phyloP scores from a whole-genome alignment of 2,329 filamentous ascomycete species.

The Phialemonium atrogriseum region DNA sequence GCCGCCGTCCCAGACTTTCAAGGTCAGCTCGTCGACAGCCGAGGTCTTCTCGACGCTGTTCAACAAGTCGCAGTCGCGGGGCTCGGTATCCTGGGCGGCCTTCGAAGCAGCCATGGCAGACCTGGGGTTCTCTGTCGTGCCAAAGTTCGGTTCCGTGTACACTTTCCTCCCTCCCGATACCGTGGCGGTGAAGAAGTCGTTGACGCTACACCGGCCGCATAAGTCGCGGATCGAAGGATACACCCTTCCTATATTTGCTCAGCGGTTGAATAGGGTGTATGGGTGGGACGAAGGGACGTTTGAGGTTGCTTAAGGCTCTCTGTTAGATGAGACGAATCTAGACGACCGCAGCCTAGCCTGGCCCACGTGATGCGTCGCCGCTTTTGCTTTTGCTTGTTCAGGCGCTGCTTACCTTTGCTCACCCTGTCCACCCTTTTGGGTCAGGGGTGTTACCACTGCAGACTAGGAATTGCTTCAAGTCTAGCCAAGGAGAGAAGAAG shows the following conservation, averaged over 20 bases:
- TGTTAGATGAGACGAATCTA: no score
- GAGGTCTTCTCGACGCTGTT: constrained; percentile 29
- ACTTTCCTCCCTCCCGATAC: constrained; percentile 25
- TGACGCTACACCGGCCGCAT: constrained; percentile 30
- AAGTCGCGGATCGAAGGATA: constrained; percentile 25
- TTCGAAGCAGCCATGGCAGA: constrained; percentile 34
- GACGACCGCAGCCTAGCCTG: no score
- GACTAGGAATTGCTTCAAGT: no score
- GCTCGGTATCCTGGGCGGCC: constrained; percentile 23
- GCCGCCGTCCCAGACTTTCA: constrained; percentile 14
- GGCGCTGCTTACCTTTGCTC: no score
- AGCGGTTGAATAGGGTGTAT: constrained; percentile 24
- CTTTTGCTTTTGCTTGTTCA: no score
- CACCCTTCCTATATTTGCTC: constrained; percentile 16
- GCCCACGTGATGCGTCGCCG: no score
- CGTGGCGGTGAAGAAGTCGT: constrained; percentile 15
- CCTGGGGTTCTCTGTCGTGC: constrained; percentile 30
- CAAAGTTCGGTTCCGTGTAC: constrained; percentile 32
- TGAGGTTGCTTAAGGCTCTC: constrained; percentile 15
- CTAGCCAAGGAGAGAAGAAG: no score
- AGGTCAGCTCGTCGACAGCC: constrained; percentile 28
- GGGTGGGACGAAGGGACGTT: constrained; percentile 27
- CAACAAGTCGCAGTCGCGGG: constrained; percentile 17
- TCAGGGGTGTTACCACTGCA: no score
- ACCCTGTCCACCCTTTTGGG: no score